A percentile compares a stretch with the other conserved stretches of the same genome.
Evolutionary conservation across 371 early-diverging fungal genomes (phyloP).

Genomic region (Saksenaea vasiformis): DNA sequence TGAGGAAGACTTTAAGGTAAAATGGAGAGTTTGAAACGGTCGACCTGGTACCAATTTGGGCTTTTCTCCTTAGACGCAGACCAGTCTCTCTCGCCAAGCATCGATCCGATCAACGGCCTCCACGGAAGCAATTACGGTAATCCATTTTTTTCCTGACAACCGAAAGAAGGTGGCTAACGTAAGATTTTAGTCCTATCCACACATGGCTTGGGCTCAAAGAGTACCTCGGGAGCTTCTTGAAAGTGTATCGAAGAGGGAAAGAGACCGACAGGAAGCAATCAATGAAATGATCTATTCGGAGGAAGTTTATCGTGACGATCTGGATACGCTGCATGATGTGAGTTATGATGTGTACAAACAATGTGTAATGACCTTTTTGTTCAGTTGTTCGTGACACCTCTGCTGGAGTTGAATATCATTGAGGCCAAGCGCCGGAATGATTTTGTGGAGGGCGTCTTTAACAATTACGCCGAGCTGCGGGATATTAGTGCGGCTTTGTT

Average conservation of each 20-base stretch:
- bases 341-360: not conserved
- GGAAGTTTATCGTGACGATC: constrained; percentile 83
- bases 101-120: constrained; percentile 20
- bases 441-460: constrained; percentile 83
- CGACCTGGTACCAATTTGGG: not conserved
- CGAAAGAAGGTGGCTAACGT: not conserved
- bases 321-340: constrained; percentile 35
- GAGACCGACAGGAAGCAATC: constrained; percentile 91
- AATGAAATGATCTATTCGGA: constrained; percentile 93
- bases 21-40: not conserved
- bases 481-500: constrained; percentile 74
- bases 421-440: constrained; percentile 50
- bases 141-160: not conserved
- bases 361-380: not conserved
- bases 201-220: constrained; percentile 66
- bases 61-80: constrained; percentile 11
- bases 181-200: constrained; percentile 21
- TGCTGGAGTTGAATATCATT: constrained; percentile 43
- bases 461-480: constrained; percentile 77
- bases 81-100: constrained; percentile 15
- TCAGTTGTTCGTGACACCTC: constrained; percentile 36
- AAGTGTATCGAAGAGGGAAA: constrained; percentile 72
- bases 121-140: constrained; percentile 19
- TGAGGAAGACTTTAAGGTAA: constrained; percentile 27
- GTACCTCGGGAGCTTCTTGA: constrained; percentile 74